Percentiles rank a stretch among this genome's conserved stretches.
Evolutionary conservation across 169 alveolate genomes (phyloP).

Genomic region (Eimeria sp.): DNA sequence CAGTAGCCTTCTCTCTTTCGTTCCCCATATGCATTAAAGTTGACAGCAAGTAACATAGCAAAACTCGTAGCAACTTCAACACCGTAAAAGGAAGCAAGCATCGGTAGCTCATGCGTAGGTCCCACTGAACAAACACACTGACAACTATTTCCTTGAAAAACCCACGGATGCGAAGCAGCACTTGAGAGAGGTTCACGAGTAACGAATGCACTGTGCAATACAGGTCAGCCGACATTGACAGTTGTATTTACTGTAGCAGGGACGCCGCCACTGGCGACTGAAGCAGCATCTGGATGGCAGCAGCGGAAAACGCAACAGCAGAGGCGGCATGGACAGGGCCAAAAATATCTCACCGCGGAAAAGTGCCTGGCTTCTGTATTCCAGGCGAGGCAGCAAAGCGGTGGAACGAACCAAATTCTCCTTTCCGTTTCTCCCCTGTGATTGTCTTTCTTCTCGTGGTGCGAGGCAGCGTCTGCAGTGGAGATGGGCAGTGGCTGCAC

Average conservation of each 20-base stretch:
- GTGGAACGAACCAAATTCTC: conserved; percentile 62
- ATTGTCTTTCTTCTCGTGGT: background rate
- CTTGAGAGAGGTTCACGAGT: background rate
- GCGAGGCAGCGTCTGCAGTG: background rate
- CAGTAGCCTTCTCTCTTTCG: background rate
- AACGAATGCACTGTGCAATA: background rate
- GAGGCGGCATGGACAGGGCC: background rate
- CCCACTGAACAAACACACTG: conserved; percentile 66
- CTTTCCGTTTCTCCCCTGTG: background rate
- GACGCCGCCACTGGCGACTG: background rate
- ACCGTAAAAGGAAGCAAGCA: conserved; percentile 62
- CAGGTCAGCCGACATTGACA: background rate
- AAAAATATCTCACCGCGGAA: conserved; percentile 22
- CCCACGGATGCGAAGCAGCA: background rate
- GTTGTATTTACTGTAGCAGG: background rate
- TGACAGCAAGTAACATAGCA: conserved; percentile 55
- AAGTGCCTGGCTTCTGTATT: conserved; percentile 27
- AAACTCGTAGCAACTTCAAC: conserved; percentile 63
- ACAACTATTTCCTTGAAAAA: background rate
- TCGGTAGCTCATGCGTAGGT: conserved; percentile 63
- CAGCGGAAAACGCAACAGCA: background rate
- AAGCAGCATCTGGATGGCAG: background rate
- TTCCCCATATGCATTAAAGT: conserved; percentile 21
- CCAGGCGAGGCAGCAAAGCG: conserved; percentile 71
- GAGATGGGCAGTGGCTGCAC: background rate